phyloP scores from a whole-genome alignment of 1,284 basidiomycete species.

The Rhizoctonia solani region DNA sequence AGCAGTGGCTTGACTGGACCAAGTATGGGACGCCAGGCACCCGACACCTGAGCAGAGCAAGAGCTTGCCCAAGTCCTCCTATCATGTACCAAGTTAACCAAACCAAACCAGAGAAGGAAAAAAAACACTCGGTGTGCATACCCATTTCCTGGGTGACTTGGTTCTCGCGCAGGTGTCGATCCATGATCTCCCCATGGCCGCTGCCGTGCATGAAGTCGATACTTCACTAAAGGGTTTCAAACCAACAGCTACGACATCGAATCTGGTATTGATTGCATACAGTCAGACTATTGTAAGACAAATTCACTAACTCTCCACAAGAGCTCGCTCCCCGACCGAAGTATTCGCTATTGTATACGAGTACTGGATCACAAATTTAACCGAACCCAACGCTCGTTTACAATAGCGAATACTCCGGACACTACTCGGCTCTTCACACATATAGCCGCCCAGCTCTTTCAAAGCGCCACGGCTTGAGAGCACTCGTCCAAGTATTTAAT shows the following conservation, averaged over 20 bases:
- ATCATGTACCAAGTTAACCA: neutral
- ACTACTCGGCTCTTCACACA: too few species aligned
- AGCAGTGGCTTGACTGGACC: conserved; percentile 15
- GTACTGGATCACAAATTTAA: too few species aligned
- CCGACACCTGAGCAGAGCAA: conserved; percentile 1
- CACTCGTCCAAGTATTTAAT: neutral
- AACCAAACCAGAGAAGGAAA: neutral
- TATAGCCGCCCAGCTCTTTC: too few species aligned
- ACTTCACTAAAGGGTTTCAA: neutral
- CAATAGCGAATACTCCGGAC: too few species aligned
- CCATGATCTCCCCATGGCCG: neutral
- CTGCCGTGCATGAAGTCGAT: neutral
- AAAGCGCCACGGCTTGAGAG: too few species aligned
- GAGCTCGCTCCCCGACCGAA: too few species aligned
- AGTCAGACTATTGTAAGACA: conserved; percentile 26
- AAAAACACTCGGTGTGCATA: neutral
- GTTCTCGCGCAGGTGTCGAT: neutral
- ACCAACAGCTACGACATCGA: neutral
- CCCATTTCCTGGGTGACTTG: neutral
- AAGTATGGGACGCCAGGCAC: neutral
- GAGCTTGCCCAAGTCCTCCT: conserved; percentile 14
- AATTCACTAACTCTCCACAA: neutral
- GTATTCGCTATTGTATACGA: too few species aligned
- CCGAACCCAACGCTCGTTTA: too few species aligned
- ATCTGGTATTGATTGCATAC: neutral